A percentile compares a stretch with the other conserved stretches of the same genome.
Conservation (phyloP, 192 early-diverging fungal species). For the Coemansia sp. region DNA sequence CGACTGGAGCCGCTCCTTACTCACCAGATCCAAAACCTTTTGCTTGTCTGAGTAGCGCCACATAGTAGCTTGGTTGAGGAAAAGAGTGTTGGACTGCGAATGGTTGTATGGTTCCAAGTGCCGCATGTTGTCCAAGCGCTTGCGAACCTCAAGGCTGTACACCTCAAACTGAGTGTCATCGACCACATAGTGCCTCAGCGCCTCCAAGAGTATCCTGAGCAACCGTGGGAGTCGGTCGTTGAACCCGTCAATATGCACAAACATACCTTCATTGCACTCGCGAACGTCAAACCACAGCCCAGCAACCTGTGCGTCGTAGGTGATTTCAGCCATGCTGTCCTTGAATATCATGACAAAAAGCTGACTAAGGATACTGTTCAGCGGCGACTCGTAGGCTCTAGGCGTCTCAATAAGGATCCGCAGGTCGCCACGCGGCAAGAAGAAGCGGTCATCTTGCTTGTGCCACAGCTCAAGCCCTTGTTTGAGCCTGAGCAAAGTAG, state of each 20-base stretch:
- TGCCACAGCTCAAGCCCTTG: slow-evolving; percentile 77
- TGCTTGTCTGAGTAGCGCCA: slow-evolving; percentile 82
- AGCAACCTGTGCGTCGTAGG: slow-evolving; percentile 88
- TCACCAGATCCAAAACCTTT: slow-evolving; percentile 67
- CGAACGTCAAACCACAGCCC: slow-evolving; percentile 78
- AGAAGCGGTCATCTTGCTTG: slow-evolving; percentile 93
- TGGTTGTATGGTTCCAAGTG: slow-evolving; percentile 80
- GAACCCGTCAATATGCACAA: slow-evolving; percentile 76
- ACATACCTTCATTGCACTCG: slow-evolving; percentile 69
- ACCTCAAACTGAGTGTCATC: slow-evolving; percentile 72
- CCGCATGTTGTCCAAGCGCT: slow-evolving; percentile 75
- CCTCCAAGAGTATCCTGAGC: slow-evolving; percentile 67
- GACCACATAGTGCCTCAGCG: slow-evolving; percentile 65
- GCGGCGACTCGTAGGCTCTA: slow-evolving; percentile 72
- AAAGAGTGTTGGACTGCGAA: slow-evolving; percentile 71
- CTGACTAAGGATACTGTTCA: slow-evolving; percentile 65
- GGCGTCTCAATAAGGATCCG: slow-evolving; percentile 72
- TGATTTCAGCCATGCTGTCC: slow-evolving; percentile 82
- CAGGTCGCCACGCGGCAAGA: slow-evolving; percentile 84
- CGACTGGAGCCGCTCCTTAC: slow-evolving; percentile 66
- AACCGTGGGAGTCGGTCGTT: slow-evolving; percentile 82
- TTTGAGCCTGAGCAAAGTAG: slow-evolving; percentile 29
- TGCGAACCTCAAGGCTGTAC: slow-evolving; percentile 74
- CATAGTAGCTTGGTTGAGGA: slow-evolving; percentile 74
- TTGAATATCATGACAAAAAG: slow-evolving; percentile 79